Percentiles rank a stretch among this genome's conserved stretches.
Conservation (phyloP, 2,329 filamentous ascomycete species). For the Macrophomina pseudophaseolina region DNA sequence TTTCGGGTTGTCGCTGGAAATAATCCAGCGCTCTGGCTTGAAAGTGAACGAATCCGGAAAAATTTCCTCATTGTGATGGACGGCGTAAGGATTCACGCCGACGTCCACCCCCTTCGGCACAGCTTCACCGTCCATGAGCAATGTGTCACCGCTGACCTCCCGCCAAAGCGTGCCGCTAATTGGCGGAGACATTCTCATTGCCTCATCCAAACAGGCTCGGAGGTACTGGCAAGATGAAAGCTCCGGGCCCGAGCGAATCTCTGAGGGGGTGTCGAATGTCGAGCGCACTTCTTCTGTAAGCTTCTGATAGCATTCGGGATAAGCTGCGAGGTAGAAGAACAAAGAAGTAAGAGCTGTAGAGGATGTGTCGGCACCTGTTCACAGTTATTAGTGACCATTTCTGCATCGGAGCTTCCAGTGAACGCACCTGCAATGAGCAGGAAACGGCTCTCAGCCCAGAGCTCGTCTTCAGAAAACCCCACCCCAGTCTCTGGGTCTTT, state of each 20-base stretch:
- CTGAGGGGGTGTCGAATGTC: slow-evolving; percentile 42
- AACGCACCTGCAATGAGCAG: slow-evolving; percentile 47
- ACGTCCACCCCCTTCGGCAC: slow-evolving; percentile 44
- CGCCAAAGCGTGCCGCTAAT: slow-evolving; percentile 46
- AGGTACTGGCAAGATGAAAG: slow-evolving; percentile 43
- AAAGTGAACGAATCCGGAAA: slow-evolving; percentile 45
- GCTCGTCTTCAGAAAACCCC: slow-evolving; percentile 50
- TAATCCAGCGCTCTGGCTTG: slow-evolving; percentile 32
- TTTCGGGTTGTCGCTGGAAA: too few relatives aligned
- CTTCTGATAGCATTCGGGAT: slow-evolving; percentile 41
- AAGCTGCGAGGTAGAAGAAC: slow-evolving; percentile 53
- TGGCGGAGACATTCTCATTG: slow-evolving; percentile 47
- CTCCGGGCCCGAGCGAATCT: slow-evolving; percentile 44
- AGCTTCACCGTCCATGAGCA: slow-evolving; percentile 34
- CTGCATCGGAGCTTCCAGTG: too few relatives aligned
- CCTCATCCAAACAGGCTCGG: slow-evolving; percentile 48
- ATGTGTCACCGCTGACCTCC: slow-evolving; percentile 43
- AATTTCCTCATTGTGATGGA: slow-evolving; percentile 46
- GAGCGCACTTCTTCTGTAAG: slow-evolving; percentile 42
- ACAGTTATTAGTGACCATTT: too few relatives aligned
- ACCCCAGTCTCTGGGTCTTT: slow-evolving; percentile 53
- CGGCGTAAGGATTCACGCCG: slow-evolving; percentile 45
- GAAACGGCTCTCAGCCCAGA: slow-evolving; percentile 56
- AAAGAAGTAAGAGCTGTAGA: slow-evolving; percentile 48
- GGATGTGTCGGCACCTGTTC: slow-evolving; percentile 52